Base-by-base conservation (phyloP, 768 basidiomycete genomes). In the Rhodosporidiobolus odoratus region DNA sequence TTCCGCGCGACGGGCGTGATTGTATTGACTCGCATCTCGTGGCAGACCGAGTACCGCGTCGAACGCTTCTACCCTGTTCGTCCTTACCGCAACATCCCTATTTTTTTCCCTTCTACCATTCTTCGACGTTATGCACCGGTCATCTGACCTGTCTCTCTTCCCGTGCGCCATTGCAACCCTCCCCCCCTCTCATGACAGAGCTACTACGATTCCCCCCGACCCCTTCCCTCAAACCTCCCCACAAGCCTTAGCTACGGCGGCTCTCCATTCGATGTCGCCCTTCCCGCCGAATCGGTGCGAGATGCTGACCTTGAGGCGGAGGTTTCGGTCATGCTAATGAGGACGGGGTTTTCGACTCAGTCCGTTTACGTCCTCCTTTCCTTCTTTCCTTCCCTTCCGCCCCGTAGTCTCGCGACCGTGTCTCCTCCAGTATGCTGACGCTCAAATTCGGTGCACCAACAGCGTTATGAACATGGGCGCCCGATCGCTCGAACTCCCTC, bases 161-260 rank as follows among this genome's bases (percentile, higher is more conserved):
- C 48, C 23, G 21, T 50, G 8, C 48, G 9, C 21, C 21, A 12
- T 50, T n/a, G 7, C 48, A 50, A n/a, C n/a, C 48, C 54, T 56
- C 23, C 95, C 91, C 82, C 94, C 91, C 81, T 92, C 93, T 0
- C 83, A 85, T 10, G 95, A 93, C 81, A 56, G 32, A 52, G 32
- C 37, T 60, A 63, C 60, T 95, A 88, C 82, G 82, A 84, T 52
- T 84, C 87, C 77, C 81, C 50, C 82, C 88, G 92, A 13, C 93
- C 93, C 6, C 80, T 80, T 0, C 53, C 59, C 2, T 32, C 54
- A 30, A 87, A 88, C 21, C 78, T 91, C 1, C 94, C 93, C 23
- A 88, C 82, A 0, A 81, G 95, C 53, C 41, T 69, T 62, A 35
- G 32, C 17, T 61, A 83, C 54, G 88, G 89, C 17, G 92, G 91